A percentile compares a stretch with the other conserved stretches of the same genome.
These are phyloP conservation scores for Fusarium sp. DNA, from an alignment of 2,329 filamentous ascomycete species.

Conservation along the genomic window DNA sequence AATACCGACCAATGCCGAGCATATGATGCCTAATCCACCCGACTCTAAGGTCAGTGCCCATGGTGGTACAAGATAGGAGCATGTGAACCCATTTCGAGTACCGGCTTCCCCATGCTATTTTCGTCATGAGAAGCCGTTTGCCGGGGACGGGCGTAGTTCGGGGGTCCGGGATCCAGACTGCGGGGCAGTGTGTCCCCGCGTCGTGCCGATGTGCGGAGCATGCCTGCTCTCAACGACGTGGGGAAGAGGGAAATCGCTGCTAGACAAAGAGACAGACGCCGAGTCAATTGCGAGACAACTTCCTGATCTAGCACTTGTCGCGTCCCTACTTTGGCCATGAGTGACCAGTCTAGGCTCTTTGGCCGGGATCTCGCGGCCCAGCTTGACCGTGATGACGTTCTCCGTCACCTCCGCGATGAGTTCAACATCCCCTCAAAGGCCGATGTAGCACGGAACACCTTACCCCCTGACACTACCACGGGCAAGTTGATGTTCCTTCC, in stretches of 20 bases:
- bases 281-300: conserved; percentile 13
- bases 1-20: conserved; percentile 1
- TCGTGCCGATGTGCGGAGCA: conserved; percentile 34
- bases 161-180: conserved; percentile 25
- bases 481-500: conserved; percentile 7
- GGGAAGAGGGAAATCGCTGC: conserved; percentile 3
- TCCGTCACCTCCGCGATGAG: conserved; percentile 68
- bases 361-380: conserved; percentile 30
- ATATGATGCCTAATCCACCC: conserved; percentile 3
- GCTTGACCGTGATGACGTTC: conserved; percentile 67
- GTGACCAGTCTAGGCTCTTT: conserved; percentile 19
- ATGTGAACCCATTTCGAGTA: background rate
- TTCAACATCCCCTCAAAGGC: conserved; percentile 75
- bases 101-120: conserved; percentile 4
- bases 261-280: background rate
- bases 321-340: conserved; percentile 22
- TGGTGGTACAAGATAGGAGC: background rate
- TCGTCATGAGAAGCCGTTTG: conserved; percentile 8
- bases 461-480: conserved; percentile 21
- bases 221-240: conserved; percentile 10
- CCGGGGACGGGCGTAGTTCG: conserved; percentile 24
- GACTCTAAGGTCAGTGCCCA: background rate
- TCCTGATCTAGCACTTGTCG: conserved; percentile 1
- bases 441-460: conserved; percentile 45
- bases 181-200: conserved; percentile 34